Conservation (phyloP, 2,329 filamentous ascomycete species). For the Fusarium veterinarium region DNA sequence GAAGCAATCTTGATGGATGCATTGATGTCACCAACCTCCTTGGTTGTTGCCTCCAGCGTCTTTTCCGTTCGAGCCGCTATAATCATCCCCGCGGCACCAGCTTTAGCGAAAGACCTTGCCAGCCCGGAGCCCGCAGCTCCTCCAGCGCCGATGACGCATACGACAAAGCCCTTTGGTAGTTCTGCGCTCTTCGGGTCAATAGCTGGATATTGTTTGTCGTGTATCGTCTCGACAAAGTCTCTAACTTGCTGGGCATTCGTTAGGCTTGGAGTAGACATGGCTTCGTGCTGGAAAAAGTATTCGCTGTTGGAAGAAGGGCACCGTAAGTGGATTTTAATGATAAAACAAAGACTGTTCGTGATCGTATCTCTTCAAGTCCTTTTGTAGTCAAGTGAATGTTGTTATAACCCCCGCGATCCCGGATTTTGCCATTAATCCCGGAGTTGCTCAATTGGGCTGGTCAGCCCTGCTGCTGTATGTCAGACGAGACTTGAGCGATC, state of each 20-base stretch:
- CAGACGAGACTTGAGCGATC: not conserved
- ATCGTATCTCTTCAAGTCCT: accelerated
- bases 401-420: not conserved
- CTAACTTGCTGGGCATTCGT: slow-evolving; percentile 1
- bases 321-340: no score
- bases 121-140: slow-evolving; percentile 1
- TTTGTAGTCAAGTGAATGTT: not conserved
- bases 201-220: not conserved
- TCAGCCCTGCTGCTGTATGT: not conserved
- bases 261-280: not conserved
- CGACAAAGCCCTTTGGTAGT: not conserved
- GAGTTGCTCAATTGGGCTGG: not conserved
- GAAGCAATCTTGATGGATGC: not conserved
- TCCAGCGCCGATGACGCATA: slow-evolving; percentile 14
- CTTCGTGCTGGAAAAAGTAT: not conserved
- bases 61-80: slow-evolving; percentile 1
- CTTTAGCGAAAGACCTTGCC: slow-evolving; percentile 1
- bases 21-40: not conserved
- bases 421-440: not conserved
- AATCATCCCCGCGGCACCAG: not conserved
- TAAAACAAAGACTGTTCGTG: not conserved
- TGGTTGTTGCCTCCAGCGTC: not conserved
- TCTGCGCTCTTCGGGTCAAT: not conserved
- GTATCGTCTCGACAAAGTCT: not conserved
- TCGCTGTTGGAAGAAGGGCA: no score